Evolutionary conservation across 306 rosid species (phyloP), one percentile per base, ranked within the genome.

Genomic region (Citrullus amarus): DNA sequence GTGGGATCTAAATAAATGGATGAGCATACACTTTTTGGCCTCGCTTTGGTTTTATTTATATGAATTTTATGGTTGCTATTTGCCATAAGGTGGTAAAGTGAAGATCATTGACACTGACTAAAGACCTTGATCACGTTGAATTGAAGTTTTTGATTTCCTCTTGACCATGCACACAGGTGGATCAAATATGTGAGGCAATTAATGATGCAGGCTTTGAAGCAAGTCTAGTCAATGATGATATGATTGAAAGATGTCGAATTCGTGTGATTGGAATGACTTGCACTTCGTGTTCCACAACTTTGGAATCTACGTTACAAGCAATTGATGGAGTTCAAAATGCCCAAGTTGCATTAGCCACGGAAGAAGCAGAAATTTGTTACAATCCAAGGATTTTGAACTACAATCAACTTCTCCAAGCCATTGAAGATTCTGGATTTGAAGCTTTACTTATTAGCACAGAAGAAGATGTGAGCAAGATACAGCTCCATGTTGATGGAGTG

Each of bases 181-280:
- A 89, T 59, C 88, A 76, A 13, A 92, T 93, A 78, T 81, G 96
- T 28, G 90, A 86, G 83, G 85, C 96, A 2, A 92, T 92, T 75
- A 91, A 89, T 68, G 93, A 91, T 68, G 91, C 79, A 55, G 97
- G 98, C 62, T 93, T 91, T 83, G 87, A 90, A 86, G 90, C 96
- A 39, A 83, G 82, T 18, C 50, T 88, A 65, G 65, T 87, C 14
- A 71, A 70, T 15, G 87, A 83, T 54, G 79, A 79, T 15, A 68
- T 57, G 54, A 53, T n/a, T 67, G 68, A 30, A 41, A 80, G 39
- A 46, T 89, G 97, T 74, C 89, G 96, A 39, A 80, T 93, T 41
- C 84, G 78, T 44, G 81, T 93, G 20, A 82, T 80, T 55, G 98
- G 96, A 82, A 91, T 93, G 98, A 91, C 97, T 50, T 90, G 97